Evolutionary conservation across 176 grass and related monocot genomes (phyloP), one percentile per base, ranked within the genome.

Genomic region (Rhipidocladum racemiflorum): DNA sequence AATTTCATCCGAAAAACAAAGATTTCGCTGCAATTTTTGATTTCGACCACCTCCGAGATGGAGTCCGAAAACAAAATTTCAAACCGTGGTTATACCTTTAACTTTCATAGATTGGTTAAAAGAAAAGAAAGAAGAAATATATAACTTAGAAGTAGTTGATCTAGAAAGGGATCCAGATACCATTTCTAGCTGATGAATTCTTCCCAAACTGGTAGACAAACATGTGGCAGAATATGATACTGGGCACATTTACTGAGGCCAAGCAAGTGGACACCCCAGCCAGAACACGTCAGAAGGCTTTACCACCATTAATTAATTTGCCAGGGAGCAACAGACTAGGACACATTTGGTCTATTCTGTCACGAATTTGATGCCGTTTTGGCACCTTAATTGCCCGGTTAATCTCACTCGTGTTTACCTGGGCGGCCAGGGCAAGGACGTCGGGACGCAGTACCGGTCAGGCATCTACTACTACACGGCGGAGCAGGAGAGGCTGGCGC

Each of bases 381-480:
- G 55, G 55, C 16, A 3, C 44, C 4, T 61, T 7, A n/a, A n/a
- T n/a, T n/a, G 55, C 27, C 16, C 10, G n/a, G 45, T 2, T 44
- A 54, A 25, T 68, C 59, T 17, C 18, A 46, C 18, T 60, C 10
- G 28, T 70, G 32, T 59, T 17, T 60, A 10, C 75, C 6, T 42
- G 11, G 25, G 18, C 11, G 25, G 18, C 11, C 76, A 94, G 95
- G 95, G 92, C 84, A 88, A 89, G 46, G 92, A 98, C 84, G 87
- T 91, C 12, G 92, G 95, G 44, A 93, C 90, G n/a, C 95, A 98
- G 65, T 98, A 98, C 86, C 79, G 95, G 16, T 98, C 95, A 17
- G 95, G 95, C 62, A 98, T 95, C 86, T 98, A 98, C 82, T 95
- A 91, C 88, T 98, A 98, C 75, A 95, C 70, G 34, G 75, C 88